Evolutionary conservation across 305 asterid species (phyloP).

Genomic region (Fraxinus sp.): DNA sequence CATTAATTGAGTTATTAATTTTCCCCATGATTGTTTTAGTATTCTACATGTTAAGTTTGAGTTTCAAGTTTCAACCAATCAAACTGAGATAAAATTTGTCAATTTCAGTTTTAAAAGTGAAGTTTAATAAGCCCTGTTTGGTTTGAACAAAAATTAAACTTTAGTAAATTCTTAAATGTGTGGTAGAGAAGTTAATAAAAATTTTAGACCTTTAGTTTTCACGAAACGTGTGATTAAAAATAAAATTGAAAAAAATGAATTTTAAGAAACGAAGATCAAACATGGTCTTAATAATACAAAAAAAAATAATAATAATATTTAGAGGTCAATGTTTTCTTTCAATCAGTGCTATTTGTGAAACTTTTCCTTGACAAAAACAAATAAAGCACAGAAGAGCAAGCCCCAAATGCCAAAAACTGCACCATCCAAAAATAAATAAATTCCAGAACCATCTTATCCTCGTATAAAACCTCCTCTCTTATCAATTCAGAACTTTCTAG

Average conservation of each 20-base stretch:
- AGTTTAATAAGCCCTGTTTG: background rate
- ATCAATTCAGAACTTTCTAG: slow-evolving; percentile 32
- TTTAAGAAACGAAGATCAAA: background rate
- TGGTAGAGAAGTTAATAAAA: background rate
- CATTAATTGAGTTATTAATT: too few species aligned
- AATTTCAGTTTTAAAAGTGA: background rate
- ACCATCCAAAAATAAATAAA: background rate
- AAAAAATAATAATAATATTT: too few species aligned
- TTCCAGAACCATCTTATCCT: slow-evolving; percentile 37
- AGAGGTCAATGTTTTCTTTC: background rate
- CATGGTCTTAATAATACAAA: too few species aligned
- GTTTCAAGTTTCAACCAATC: too few species aligned
- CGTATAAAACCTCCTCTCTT: background rate
- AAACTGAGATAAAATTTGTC: too few species aligned
- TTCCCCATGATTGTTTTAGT: too few species aligned
- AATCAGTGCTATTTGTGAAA: background rate
- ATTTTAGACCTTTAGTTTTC: background rate
- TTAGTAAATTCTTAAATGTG: background rate
- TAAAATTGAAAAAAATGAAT: too few species aligned
- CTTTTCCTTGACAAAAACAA: background rate
- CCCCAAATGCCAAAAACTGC: background rate
- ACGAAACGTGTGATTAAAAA: too few species aligned
- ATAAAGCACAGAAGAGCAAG: background rate
- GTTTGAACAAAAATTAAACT: background rate
- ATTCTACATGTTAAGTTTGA: too few species aligned